Conservation (phyloP, 441 rosid species). For the Corymbia calophylla region DNA sequence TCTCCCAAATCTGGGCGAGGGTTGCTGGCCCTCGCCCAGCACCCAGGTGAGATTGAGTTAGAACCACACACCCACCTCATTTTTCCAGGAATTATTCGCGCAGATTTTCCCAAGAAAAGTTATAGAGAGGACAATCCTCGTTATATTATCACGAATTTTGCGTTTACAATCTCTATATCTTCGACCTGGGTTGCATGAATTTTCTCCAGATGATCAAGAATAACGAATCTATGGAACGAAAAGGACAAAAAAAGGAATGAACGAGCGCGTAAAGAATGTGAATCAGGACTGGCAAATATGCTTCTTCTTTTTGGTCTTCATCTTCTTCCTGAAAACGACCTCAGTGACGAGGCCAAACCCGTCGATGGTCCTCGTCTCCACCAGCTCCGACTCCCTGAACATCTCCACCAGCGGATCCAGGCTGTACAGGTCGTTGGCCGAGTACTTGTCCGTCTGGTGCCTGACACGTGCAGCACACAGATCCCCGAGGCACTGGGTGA, state of each 20-base stretch:
- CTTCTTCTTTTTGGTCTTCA: neutral
- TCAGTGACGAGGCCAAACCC: slow-evolving; percentile 95
- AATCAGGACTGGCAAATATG: neutral
- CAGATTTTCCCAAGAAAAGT: neutral
- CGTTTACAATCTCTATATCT: neutral
- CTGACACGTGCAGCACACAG: slow-evolving; percentile 70
- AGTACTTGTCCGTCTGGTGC: slow-evolving; percentile 65
- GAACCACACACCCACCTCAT: neutral
- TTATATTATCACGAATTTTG: neutral
- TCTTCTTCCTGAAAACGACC: slow-evolving; percentile 50
- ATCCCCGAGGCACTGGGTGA: slow-evolving; percentile 17
- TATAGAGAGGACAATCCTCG: neutral
- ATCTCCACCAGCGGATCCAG: slow-evolving; percentile 40
- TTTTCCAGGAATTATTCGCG: neutral
- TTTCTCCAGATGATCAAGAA: neutral
- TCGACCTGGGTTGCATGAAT: neutral
- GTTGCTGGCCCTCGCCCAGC: too few relatives aligned
- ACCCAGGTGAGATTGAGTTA: neutral
- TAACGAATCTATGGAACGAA: neutral
- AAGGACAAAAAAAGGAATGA: neutral
- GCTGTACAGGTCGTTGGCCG: slow-evolving; percentile 75
- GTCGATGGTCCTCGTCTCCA: slow-evolving; percentile 57
- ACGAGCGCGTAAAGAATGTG: neutral
- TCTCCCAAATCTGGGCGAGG: too few relatives aligned
- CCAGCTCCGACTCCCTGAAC: slow-evolving; percentile 48